Evolutionary conservation across 352 stramenopile genomes (phyloP).

Genomic region (Phytophthora hybrid): DNA sequence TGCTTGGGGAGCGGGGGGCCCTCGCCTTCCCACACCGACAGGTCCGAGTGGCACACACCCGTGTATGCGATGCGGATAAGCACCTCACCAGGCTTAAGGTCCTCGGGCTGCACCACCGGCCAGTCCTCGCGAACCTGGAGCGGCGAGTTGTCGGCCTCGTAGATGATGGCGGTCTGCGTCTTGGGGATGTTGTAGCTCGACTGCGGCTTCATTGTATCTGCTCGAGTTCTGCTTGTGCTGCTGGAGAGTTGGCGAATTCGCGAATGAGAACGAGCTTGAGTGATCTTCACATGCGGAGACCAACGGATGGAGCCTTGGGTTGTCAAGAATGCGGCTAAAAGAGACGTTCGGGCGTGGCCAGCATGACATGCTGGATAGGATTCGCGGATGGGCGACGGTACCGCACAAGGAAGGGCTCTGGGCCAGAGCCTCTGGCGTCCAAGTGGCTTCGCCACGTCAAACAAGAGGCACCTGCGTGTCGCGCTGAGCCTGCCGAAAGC

Average conservation of each 20-base stretch:
- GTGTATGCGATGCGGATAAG: conserved; percentile 61
- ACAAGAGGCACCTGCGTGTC: not conserved
- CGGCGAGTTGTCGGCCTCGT: conserved; percentile 54
- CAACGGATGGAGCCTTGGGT: conserved; percentile 23
- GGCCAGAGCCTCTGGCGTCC: not conserved
- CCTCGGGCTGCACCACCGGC: conserved; percentile 53
- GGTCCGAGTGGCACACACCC: conserved; percentile 60
- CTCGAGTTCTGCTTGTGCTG: conserved; percentile 23
- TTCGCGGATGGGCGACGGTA: conserved; percentile 25
- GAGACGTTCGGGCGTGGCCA: conserved; percentile 19
- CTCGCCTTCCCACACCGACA: conserved; percentile 53
- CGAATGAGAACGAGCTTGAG: conserved; percentile 15
- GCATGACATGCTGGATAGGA: conserved; percentile 30
- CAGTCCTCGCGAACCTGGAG: conserved; percentile 59
- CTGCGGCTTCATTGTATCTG: conserved; percentile 50
- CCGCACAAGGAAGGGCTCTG: conserved; percentile 33
- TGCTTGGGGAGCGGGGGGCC: conserved; percentile 44
- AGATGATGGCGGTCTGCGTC: conserved; percentile 61
- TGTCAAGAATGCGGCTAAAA: conserved; percentile 27
- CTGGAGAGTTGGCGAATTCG: conserved; percentile 26
- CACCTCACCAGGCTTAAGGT: conserved; percentile 57
- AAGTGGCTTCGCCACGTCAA: not conserved
- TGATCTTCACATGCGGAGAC: not conserved
- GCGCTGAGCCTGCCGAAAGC: not conserved
- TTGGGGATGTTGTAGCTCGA: conserved; percentile 54